A percentile compares a stretch with the other conserved stretches of the same genome.
These are phyloP conservation scores for Torulaspora maleeae DNA, from an alignment of 805 yeast species.

Conservation along the genomic window DNA sequence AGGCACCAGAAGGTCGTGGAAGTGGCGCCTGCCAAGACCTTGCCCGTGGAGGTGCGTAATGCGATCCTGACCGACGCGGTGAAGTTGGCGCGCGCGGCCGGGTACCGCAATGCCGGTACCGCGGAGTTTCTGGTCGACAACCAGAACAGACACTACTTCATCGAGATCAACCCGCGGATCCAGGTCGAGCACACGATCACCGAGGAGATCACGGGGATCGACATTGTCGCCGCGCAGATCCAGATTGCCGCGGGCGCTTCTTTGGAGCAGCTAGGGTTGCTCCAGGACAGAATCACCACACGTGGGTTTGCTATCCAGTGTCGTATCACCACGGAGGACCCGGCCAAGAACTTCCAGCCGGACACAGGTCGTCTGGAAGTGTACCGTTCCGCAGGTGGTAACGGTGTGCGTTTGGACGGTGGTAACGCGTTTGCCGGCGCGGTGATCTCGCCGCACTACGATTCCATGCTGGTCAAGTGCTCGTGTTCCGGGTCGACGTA, in stretches of 20 bases:
- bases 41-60: constrained; percentile 78
- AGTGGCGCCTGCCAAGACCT: constrained; percentile 93
- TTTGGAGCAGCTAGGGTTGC: constrained; percentile 80
- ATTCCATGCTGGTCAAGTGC: constrained; percentile 96
- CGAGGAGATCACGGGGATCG: constrained; percentile 98
- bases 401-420: constrained; percentile 98
- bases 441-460: constrained; percentile 93
- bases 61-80: constrained; percentile 95
- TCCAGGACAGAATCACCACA: constrained; percentile 91
- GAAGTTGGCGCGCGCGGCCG: constrained; percentile 78
- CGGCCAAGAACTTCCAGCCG: constrained; percentile 93
- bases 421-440: constrained; percentile 98
- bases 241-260: constrained; percentile 99
- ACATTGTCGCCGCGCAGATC: constrained; percentile 95
- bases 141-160: constrained; percentile 93
- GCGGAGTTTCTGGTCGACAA: constrained; percentile 94
- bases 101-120: constrained; percentile 96
- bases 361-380: constrained; percentile 98
- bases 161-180: constrained; percentile 96
- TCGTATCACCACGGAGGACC: constrained; percentile 98
- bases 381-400: constrained; percentile 98
- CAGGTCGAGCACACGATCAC: constrained; percentile 99
- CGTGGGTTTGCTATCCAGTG: constrained; percentile 99
- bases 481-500: constrained; percentile 95
- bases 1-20: constrained; percentile 99